These are phyloP conservation scores for Boletus pseudo-olivaceus DNA, from an alignment of 768 basidiomycete genomes.

Conservation along the genomic window DNA sequence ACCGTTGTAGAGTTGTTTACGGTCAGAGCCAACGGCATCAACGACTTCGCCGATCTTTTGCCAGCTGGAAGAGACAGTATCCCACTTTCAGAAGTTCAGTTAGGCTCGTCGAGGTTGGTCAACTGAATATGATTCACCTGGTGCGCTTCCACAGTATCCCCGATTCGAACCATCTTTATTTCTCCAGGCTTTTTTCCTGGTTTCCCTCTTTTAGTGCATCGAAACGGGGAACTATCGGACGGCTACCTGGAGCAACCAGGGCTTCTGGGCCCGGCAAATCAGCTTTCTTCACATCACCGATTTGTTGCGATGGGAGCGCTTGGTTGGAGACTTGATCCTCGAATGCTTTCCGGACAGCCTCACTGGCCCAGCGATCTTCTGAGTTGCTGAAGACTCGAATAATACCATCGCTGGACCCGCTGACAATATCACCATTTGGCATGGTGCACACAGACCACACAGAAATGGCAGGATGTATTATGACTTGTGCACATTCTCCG, in stretches of 20 bases:
- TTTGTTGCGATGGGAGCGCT: constrained; percentile 77
- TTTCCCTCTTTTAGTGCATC: constrained; percentile 8
- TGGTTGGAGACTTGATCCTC: constrained; percentile 76
- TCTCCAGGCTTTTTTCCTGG: constrained; percentile 91
- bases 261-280: constrained; percentile 89
- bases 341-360: constrained; percentile 60
- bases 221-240: neutral
- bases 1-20: constrained; percentile 89
- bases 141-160: constrained; percentile 82
- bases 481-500: constrained; percentile 83
- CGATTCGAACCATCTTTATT: constrained; percentile 85
- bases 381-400: constrained; percentile 82
- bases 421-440: constrained; percentile 90
- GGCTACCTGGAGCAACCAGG: constrained; percentile 60
- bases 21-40: constrained; percentile 86
- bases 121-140: constrained; percentile 51
- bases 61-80: constrained; percentile 64
- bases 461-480: constrained; percentile 94
- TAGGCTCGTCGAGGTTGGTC: neutral
- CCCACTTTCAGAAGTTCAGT: constrained; percentile 65
- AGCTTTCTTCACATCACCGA: constrained; percentile 90
- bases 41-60: constrained; percentile 95
- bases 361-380: constrained; percentile 70
- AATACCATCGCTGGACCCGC: constrained; percentile 83
- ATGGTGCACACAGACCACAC: constrained; percentile 90